These are phyloP conservation scores for Claviceps fusiformis DNA, from an alignment of 2,329 filamentous ascomycete genomes.

Conservation along the genomic window DNA sequence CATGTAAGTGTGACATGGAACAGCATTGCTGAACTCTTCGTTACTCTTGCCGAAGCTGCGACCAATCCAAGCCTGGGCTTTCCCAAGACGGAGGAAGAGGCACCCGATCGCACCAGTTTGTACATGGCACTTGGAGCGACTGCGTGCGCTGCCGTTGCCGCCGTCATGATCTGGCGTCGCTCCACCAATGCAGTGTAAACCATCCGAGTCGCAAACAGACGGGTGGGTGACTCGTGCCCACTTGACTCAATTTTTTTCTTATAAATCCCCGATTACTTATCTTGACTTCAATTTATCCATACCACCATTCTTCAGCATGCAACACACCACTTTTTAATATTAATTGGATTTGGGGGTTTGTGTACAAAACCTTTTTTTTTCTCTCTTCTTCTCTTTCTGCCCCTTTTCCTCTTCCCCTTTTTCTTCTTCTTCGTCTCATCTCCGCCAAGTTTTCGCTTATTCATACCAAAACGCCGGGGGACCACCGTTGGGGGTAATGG, in stretches of 20 bases:
- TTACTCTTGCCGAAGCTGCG: constrained; percentile 78
- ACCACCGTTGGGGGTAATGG: background rate
- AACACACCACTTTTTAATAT: constrained; percentile 2
- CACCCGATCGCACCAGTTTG: constrained; percentile 67
- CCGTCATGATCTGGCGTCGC: constrained; percentile 51
- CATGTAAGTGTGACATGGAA: constrained; percentile 94
- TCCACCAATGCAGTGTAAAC: constrained; percentile 33
- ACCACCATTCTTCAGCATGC: background rate
- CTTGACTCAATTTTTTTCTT: background rate
- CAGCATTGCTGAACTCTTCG: constrained; percentile 88
- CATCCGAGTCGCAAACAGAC: background rate
- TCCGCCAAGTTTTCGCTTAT: background rate
- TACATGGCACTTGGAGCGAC: constrained; percentile 74
- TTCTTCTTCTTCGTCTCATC: background rate
- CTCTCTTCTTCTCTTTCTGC: background rate
- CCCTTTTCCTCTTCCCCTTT: background rate
- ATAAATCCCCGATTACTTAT: background rate
- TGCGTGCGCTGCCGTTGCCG: constrained; percentile 47
- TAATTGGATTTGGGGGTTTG: background rate
- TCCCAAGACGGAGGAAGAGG: constrained; percentile 78
- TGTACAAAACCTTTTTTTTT: background rate
- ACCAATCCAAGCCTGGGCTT: constrained; percentile 82
- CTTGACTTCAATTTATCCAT: background rate
- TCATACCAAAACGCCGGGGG: background rate
- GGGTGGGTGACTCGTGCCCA: background rate